These are phyloP conservation scores for Gonium pectorale DNA, from an alignment of 139 green algal species.

Conservation along the genomic window DNA sequence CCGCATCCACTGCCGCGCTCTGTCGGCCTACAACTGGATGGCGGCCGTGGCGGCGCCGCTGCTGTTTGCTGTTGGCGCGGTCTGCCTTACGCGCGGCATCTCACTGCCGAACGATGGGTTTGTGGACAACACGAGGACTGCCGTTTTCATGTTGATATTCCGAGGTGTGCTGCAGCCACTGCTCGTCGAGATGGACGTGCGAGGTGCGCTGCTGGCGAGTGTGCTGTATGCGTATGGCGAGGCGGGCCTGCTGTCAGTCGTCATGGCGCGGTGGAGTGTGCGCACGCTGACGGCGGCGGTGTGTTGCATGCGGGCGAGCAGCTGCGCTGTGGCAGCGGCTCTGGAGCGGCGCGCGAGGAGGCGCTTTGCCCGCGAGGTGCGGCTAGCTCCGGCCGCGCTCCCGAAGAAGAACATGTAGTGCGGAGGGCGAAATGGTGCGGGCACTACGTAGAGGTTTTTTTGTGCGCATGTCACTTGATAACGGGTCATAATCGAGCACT, in stretches of 20 bases:
- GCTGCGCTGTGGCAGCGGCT: background rate
- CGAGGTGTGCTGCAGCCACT: background rate
- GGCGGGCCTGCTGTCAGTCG: background rate
- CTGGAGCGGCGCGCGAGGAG: background rate
- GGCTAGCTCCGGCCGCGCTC: too few species aligned
- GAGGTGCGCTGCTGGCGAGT: background rate
- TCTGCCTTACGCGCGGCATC: background rate
- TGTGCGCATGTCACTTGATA: too few species aligned
- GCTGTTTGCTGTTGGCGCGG: background rate
- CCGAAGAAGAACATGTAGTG: too few species aligned
- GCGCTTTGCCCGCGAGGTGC: too few species aligned
- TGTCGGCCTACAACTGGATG: background rate
- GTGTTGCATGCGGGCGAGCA: background rate
- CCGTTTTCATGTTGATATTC: background rate
- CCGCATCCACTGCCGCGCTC: background rate
- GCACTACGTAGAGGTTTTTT: too few species aligned
- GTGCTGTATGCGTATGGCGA: background rate
- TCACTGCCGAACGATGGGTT: background rate
- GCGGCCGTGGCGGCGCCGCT: background rate
- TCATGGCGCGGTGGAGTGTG: background rate
- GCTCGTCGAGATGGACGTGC: background rate
- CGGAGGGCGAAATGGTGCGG: too few species aligned
- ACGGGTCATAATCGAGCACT: too few species aligned
- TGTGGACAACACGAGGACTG: background rate
- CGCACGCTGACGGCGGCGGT: background rate